These are phyloP conservation scores for Hericium erinaceus DNA, from an alignment of 768 basidiomycete genomes.

Conservation along the genomic window DNA sequence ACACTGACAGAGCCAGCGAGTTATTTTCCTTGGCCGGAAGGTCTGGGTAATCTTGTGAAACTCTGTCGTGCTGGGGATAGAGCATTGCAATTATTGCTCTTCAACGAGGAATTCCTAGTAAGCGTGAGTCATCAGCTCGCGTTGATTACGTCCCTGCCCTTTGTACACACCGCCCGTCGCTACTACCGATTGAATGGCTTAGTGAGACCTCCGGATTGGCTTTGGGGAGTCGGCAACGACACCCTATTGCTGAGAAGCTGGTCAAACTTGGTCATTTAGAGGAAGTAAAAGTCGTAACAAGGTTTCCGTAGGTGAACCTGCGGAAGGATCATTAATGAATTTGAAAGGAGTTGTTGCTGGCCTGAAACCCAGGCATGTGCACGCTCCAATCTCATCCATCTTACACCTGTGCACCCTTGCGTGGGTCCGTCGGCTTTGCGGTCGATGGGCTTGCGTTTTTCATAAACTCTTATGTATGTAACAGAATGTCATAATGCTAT, in stretches of 20 bases:
- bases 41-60: slow-evolving; percentile 75
- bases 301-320: slow-evolving; percentile 81
- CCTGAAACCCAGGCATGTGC: slow-evolving; percentile 28
- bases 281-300: slow-evolving; percentile 81
- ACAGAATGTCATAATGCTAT: slow-evolving; percentile 15
- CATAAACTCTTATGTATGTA: slow-evolving; percentile 14
- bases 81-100: slow-evolving; percentile 90
- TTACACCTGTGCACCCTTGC: slow-evolving; percentile 39
- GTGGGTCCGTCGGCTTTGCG: slow-evolving; percentile 5
- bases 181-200: slow-evolving; percentile 90
- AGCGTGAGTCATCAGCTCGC: slow-evolving; percentile 82
- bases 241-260: slow-evolving; percentile 31
- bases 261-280: slow-evolving; percentile 55
- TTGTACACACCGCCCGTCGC: slow-evolving; percentile 87
- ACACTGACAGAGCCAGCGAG: slow-evolving; percentile 87
- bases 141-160: slow-evolving; percentile 88
- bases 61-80: slow-evolving; percentile 78
- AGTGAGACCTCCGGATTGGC: slow-evolving; percentile 79
- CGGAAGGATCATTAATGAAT: slow-evolving; percentile 65
- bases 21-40: slow-evolving; percentile 70
- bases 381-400: slow-evolving; percentile 24
- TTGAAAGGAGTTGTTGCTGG: slow-evolving; percentile 16
- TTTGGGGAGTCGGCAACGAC: slow-evolving; percentile 49
- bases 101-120: slow-evolving; percentile 89
- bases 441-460: background rate